Evolutionary conservation across 2,329 filamentous ascomycete genomes (phyloP), one percentile per base, ranked within the genome.

Genomic region (Pezicula radicicola): DNA sequence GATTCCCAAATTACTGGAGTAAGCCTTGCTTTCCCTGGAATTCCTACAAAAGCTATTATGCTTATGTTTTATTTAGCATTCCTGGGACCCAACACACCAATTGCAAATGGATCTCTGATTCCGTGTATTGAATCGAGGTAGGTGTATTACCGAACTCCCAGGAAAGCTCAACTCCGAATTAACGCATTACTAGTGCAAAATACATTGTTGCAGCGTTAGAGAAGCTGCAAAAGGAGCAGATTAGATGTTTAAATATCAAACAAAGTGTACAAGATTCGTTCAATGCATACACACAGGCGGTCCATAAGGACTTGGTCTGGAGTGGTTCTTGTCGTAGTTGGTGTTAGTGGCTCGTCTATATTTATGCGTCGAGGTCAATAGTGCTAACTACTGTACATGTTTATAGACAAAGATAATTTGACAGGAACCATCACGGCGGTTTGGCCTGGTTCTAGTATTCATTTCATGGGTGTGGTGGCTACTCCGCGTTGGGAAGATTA

Each of bases 1-100:
- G 42, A 15, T 43, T 50, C 6, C 51, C 51, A 7, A 53, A 53
- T 44, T 50, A 13, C 25, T 35, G 48, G 13, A 35, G 35, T 37
- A 37, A 19, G 19, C 35, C n/a, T 37, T 2, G 35, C 35, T n/a
- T 12, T 12, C 10, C n/a, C 35, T 36, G 8, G 8, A 15, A 36
- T 36, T 36, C 15, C 2, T 4, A n/a, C 2, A 12, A 37, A 37
- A 12, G 35, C 3, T 4, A 3, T n/a, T 4, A 4, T 19, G 4
- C 35, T 37, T 4, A 12, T 37, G 35, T 37, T 3, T 37, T 19
- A 19, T 37, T 37, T n/a, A 37, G 35, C 35, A 37, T n/a, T 37
- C 3, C 35, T 37, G 35, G 35, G 35, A 3, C 35, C 35, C 10
- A 37, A 37, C 35, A 12, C 12, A 2, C 35, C 35, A n/a, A 37